Percentiles rank a stretch among this genome's conserved stretches.
Conservation (phyloP, 2,329 filamentous ascomycete genomes). For the Sporothrix globosa region DNA sequence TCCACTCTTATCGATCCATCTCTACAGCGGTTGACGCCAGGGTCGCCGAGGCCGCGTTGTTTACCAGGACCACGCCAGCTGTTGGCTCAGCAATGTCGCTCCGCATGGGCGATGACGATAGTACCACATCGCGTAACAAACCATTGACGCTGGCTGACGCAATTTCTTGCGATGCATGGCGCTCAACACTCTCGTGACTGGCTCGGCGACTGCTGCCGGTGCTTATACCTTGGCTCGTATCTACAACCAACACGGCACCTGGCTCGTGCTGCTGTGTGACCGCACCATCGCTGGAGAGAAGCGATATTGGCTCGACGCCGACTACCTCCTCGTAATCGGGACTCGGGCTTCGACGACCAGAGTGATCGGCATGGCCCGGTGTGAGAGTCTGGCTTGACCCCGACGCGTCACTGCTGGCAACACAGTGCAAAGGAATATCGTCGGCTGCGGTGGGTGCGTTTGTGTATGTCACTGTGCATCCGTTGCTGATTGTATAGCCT, state of each 20-base stretch:
- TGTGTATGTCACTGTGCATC: neutral
- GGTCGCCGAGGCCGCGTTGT: neutral
- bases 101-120: neutral
- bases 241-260: neutral
- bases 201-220: neutral
- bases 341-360: slow-evolving; percentile 21
- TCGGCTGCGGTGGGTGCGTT: neutral
- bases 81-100: neutral
- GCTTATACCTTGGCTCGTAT: neutral
- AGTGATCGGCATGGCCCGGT: neutral
- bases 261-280: neutral
- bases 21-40: neutral
- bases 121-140: neutral
- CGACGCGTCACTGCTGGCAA: neutral
- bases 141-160: neutral
- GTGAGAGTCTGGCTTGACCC: neutral
- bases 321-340: slow-evolving; percentile 19
- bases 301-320: slow-evolving; percentile 17
- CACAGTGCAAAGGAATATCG: neutral
- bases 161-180: neutral
- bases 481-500: slow-evolving; percentile 24
- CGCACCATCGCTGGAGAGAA: neutral
- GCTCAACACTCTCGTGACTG: neutral
- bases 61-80: neutral
- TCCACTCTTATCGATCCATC: neutral